phyloP scores from a whole-genome alignment of 2,329 filamentous ascomycete genomes.

The Pseudopithomyces chartarum region DNA sequence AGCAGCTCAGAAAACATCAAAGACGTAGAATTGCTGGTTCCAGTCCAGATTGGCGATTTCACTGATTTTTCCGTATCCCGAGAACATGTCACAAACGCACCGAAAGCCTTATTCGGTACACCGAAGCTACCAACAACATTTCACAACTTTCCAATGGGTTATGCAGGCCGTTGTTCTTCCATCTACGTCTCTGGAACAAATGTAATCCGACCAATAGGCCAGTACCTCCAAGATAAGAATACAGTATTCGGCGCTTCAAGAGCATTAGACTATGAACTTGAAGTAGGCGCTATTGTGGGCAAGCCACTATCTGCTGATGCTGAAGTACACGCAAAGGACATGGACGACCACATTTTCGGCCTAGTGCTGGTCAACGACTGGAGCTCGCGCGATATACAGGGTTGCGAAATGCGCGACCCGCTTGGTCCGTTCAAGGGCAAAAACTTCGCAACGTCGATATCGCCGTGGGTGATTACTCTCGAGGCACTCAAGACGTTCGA shows the following conservation, averaged over 20 bases:
- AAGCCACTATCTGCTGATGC: slow-evolving; percentile 47
- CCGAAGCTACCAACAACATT: slow-evolving; percentile 33
- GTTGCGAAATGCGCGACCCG: slow-evolving; percentile 61
- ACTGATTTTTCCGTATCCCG: slow-evolving; percentile 62
- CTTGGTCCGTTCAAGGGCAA: slow-evolving; percentile 67
- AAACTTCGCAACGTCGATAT: slow-evolving; percentile 63
- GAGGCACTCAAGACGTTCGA: slow-evolving; percentile 58
- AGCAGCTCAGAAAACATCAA: slow-evolving; percentile 38
- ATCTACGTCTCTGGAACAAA: slow-evolving; percentile 56
- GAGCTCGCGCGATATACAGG: slow-evolving; percentile 67
- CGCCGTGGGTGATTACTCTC: slow-evolving; percentile 65
- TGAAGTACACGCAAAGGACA: slow-evolving; percentile 47
- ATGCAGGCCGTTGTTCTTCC: slow-evolving; percentile 60
- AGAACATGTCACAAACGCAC: slow-evolving; percentile 59
- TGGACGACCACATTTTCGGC: slow-evolving; percentile 64
- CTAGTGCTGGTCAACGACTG: slow-evolving; percentile 68
- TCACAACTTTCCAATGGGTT: slow-evolving; percentile 52
- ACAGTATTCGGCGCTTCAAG: slow-evolving; percentile 48
- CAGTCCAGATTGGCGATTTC: slow-evolving; percentile 61
- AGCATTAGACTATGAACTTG: slow-evolving; percentile 56
- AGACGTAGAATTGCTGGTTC: slow-evolving; percentile 58
- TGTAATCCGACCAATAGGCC: slow-evolving; percentile 29
- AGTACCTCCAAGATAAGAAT: slow-evolving; percentile 29
- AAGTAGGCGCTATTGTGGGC: slow-evolving; percentile 54
- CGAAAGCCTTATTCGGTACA: slow-evolving; percentile 36